These are phyloP conservation scores for Aspergillus heteromorphus DNA, from an alignment of 495 filamentous ascomycete species.

Conservation along the genomic window DNA sequence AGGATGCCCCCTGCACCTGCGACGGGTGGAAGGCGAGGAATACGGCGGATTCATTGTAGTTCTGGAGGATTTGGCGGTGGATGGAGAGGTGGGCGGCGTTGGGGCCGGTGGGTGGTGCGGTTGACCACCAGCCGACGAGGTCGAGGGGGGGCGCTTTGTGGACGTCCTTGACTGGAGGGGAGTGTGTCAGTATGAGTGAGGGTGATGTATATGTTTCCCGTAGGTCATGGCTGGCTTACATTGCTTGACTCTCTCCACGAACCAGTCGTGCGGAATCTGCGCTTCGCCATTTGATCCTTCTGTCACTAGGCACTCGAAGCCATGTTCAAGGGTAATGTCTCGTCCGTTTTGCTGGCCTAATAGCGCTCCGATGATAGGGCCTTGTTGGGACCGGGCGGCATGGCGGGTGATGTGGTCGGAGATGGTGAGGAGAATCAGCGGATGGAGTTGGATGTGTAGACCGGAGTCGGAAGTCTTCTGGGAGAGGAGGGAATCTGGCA, in stretches of 20 bases:
- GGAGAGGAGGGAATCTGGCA: slow-evolving; percentile 51
- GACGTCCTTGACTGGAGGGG: slow-evolving; percentile 71
- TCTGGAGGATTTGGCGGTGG: slow-evolving; percentile 65
- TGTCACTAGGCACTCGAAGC: slow-evolving; percentile 69
- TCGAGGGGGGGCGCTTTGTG: slow-evolving; percentile 79
- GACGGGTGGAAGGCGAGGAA: slow-evolving; percentile 80
- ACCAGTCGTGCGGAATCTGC: slow-evolving; percentile 64
- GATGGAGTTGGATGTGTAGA: slow-evolving; percentile 81
- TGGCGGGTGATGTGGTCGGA: slow-evolving; percentile 95
- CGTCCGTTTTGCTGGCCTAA: slow-evolving; percentile 87
- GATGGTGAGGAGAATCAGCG: slow-evolving; percentile 90
- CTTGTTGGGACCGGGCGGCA: slow-evolving; percentile 64
- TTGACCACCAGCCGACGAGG: slow-evolving; percentile 93
- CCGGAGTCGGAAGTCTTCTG: slow-evolving; percentile 68
- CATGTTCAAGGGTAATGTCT: slow-evolving; percentile 85
- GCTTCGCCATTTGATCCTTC: slow-evolving; percentile 41
- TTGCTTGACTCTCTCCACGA: slow-evolving; percentile 72
- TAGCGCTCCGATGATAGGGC: slow-evolving; percentile 79
- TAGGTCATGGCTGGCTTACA: slow-evolving; percentile 52
- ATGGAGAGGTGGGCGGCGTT: slow-evolving; percentile 59
- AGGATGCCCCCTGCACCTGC: slow-evolving; percentile 39
- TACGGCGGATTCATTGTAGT: slow-evolving; percentile 79
- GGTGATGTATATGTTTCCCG: background rate
- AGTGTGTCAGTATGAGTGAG: background rate
- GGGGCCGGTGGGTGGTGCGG: slow-evolving; percentile 68